These are phyloP conservation scores for Monosporascus sp. DNA, from an alignment of 2,329 filamentous ascomycete genomes.

Conservation along the genomic window DNA sequence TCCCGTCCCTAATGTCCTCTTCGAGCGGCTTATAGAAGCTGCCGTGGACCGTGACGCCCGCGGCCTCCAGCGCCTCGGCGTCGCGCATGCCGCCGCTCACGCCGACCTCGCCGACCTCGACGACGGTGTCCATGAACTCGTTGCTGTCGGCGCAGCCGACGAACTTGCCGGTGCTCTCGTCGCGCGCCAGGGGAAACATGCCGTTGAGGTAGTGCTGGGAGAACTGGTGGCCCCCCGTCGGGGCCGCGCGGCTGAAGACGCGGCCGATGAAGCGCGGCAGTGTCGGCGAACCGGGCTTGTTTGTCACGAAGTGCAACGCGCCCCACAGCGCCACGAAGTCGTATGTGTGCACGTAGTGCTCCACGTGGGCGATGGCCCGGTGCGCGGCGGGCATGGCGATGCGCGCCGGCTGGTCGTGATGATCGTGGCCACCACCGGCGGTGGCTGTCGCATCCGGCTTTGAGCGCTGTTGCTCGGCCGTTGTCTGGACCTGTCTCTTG, in stretches of 20 bases:
- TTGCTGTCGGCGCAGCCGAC: slow-evolving; percentile 42
- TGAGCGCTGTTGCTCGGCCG: no score
- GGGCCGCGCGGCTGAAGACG: slow-evolving; percentile 50
- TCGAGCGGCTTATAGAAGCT: slow-evolving; percentile 17
- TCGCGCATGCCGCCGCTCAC: slow-evolving; percentile 36
- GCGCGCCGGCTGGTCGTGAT: background rate
- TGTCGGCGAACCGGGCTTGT: slow-evolving; percentile 35
- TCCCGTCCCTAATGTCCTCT: slow-evolving; percentile 25
- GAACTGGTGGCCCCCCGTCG: slow-evolving; percentile 52
- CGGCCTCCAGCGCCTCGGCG: slow-evolving; percentile 10
- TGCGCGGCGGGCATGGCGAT: slow-evolving; percentile 31
- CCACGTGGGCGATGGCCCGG: slow-evolving; percentile 62
- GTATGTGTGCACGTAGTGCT: slow-evolving; percentile 71
- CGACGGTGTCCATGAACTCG: slow-evolving; percentile 56
- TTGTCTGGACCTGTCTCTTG: no score
- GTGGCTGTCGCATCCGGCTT: no score
- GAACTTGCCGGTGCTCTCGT: slow-evolving; percentile 36
- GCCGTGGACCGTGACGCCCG: slow-evolving; percentile 33
- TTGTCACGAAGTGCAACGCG: slow-evolving; percentile 60
- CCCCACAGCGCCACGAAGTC: slow-evolving; percentile 75
- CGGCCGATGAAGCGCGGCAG: slow-evolving; percentile 58
- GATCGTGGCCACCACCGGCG: no score
- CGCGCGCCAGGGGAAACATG: slow-evolving; percentile 51
- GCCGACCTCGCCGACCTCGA: slow-evolving; percentile 40
- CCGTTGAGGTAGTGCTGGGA: slow-evolving; percentile 57